phyloP scores from a whole-genome alignment of 2,329 filamentous ascomycete species.

The Mollisia scopiformis region DNA sequence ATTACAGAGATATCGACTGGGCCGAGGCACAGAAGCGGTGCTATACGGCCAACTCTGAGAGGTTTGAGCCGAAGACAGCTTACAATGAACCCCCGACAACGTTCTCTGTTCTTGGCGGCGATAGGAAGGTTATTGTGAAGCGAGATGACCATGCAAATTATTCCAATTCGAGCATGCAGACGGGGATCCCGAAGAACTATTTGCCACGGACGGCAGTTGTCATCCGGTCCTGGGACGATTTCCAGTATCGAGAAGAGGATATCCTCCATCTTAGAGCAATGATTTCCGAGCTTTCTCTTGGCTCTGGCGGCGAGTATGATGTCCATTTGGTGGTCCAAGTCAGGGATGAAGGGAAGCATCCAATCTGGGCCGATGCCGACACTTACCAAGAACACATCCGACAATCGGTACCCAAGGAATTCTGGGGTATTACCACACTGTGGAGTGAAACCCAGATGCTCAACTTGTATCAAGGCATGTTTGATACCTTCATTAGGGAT shows the following conservation, averaged over 20 bases:
- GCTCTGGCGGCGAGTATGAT: constrained; percentile 85
- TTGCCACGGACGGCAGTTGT: constrained; percentile 74
- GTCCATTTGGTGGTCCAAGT: constrained; percentile 85
- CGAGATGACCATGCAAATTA: not conserved
- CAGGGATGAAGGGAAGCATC: constrained; percentile 75
- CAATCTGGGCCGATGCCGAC: constrained; percentile 77
- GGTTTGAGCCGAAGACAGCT: constrained; percentile 52
- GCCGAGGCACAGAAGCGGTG: constrained; percentile 77
- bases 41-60: constrained; percentile 67
- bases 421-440: constrained; percentile 83
- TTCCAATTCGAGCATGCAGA: constrained; percentile 3
- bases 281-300: constrained; percentile 79
- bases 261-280: constrained; percentile 81
- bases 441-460: constrained; percentile 97
- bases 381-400: constrained; percentile 69
- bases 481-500: constrained; percentile 71
- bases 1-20: constrained; percentile 80
- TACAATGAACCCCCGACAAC: constrained; percentile 17
- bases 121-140: not conserved
- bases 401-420: constrained; percentile 77
- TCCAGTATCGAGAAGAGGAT: constrained; percentile 77
- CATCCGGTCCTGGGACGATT: constrained; percentile 82
- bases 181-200: constrained; percentile 28
- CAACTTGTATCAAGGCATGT: constrained; percentile 84
- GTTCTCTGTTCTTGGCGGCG: constrained; percentile 22